phyloP scores from a whole-genome alignment of 73 alveolate species.

The Halteria grandinella region DNA sequence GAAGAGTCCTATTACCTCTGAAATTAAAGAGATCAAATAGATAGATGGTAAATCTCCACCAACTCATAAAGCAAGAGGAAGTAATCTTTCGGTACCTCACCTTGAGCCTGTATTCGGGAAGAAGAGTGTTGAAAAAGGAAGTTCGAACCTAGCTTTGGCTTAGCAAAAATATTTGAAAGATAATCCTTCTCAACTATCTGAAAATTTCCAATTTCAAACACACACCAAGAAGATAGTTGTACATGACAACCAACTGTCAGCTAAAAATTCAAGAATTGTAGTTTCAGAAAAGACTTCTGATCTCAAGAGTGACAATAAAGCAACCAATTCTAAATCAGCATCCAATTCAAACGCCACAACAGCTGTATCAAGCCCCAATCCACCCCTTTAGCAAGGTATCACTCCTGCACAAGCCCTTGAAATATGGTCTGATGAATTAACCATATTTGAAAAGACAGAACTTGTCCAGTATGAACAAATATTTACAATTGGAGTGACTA shows the following conservation, averaged over 20 bases:
- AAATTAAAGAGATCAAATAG: too few relatives aligned
- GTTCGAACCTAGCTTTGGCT: too few relatives aligned
- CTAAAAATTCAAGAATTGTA: not conserved
- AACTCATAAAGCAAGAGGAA: too few relatives aligned
- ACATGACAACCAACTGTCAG: not conserved
- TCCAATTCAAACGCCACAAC: slow-evolving; percentile 16
- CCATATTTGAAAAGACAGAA: slow-evolving; percentile 46
- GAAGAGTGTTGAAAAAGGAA: too few relatives aligned
- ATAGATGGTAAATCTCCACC: too few relatives aligned
- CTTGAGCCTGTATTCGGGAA: too few relatives aligned
- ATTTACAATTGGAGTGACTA: slow-evolving; percentile 26
- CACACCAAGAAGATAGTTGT: not conserved
- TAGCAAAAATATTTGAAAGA: too few relatives aligned
- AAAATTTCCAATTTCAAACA: not conserved
- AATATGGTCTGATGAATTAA: too few relatives aligned
- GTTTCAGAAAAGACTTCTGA: not conserved
- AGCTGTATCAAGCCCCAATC: slow-evolving; percentile 49
- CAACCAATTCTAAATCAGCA: not conserved
- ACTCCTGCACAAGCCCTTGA: too few relatives aligned
- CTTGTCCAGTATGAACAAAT: slow-evolving; percentile 23
- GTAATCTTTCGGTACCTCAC: too few relatives aligned
- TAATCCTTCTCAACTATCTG: too few relatives aligned
- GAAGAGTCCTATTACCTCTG: too few relatives aligned
- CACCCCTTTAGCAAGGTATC: slow-evolving; percentile 10
- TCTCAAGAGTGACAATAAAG: not conserved